Percentiles rank a stretch among this genome's conserved stretches.
Conservation (phyloP, 1,284 basidiomycete genomes). For the Coniophora puteana region DNA sequence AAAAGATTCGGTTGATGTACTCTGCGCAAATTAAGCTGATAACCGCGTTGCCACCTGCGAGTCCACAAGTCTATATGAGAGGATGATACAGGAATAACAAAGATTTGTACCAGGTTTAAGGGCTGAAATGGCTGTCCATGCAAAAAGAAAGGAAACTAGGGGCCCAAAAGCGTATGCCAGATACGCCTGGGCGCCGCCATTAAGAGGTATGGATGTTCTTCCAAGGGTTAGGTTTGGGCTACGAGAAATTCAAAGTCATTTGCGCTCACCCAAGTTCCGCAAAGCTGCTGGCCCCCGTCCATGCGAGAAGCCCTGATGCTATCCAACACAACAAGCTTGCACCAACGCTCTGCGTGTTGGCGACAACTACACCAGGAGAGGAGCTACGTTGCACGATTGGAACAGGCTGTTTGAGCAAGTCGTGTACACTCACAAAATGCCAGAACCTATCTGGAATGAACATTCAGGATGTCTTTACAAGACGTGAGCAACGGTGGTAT, state of each 20-base stretch:
- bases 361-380: conserved; percentile 87
- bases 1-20: conserved; percentile 82
- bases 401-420: neutral
- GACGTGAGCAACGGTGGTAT: neutral
- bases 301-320: conserved; percentile 75
- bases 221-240: neutral
- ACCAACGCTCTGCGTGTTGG: conserved; percentile 82
- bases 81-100: conserved; percentile 5
- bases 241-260: neutral
- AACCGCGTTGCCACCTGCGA: conserved; percentile 60
- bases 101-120: conserved; percentile 81
- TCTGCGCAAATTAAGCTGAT: conserved; percentile 77
- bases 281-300: conserved; percentile 92
- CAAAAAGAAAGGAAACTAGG: conserved; percentile 80
- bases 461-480: no score
- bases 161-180: conserved; percentile 89
- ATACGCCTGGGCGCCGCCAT: conserved; percentile 91
- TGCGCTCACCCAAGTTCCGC: conserved; percentile 77
- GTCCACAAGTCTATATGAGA: conserved; percentile 7
- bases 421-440: conserved; percentile 71
- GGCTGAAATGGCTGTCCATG: conserved; percentile 88
- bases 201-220: conserved; percentile 62
- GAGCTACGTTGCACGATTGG: conserved; percentile 46
- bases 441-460: conserved; percentile 73
- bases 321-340: conserved; percentile 83